Evolutionary conservation across 352 stramenopile species (phyloP), one percentile per base, ranked within the genome.

Genomic region (Pythium myriotylum): DNA sequence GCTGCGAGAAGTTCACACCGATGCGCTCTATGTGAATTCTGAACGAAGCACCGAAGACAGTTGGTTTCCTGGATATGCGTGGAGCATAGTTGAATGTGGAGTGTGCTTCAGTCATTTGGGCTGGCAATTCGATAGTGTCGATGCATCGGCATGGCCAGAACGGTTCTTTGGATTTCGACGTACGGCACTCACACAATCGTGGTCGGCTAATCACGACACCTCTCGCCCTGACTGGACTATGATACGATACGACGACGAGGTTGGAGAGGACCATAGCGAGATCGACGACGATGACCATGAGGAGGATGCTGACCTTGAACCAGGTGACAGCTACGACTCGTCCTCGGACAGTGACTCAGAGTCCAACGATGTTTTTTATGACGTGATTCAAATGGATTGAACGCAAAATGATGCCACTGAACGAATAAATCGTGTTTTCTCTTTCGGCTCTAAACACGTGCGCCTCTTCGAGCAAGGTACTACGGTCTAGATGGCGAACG

Each of bases 61-160:
- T 40, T 95, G 86, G 86, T 95, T 94, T 56, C 67, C 78, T 1
- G 82, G 83, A 4, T 95, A 91, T 58, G 59, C 81, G 24, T 95
- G 86, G 86, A 92, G 84, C 61, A 90, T 92, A 42, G 76, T 79
- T 55, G 73, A 91, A 60, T 95, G 86, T 49, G 68, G 70, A 47
- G 61, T 69, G 16, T 95, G 86, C 69, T 77, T 78, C 55, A 69
- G 65, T 10, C 86, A 94, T 59, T 70, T 95, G 16, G 86, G 86
- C 3, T 95, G 86, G 86, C 76, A 82, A 33, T 95, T 93, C 37
- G 77, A 91, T 45, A 54, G 35, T 4, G 74, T 77, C 16, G 70
- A 81, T 45, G 62, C 52, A 4, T 58, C 53, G 9, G 48, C 32
- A 14, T 8, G 59, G 5, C 84, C 82, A 6, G 43, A 62, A 22